Evolutionary conservation across 306 rosid genomes (phyloP), one percentile per base, ranked within the genome.

Genomic region (Dalbergia cultrata): DNA sequence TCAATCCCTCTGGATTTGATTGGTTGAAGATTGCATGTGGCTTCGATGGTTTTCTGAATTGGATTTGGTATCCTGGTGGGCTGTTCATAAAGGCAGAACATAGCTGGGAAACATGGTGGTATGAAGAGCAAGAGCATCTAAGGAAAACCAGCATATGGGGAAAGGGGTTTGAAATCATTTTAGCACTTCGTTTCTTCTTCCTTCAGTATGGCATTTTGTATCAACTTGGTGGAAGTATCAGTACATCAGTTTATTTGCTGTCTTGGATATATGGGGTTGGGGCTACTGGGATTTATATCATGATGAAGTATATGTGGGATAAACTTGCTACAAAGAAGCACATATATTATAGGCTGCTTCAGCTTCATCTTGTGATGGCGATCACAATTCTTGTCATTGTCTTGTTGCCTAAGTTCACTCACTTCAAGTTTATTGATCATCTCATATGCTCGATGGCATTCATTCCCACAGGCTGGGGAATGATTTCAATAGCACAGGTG

Each of bases 61-160:
- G 98, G 98, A 67, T 92, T 78, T 94, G 97, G 95, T 82, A 67
- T 83, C 80, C 92, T 1, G 92, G 98, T 47, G 97, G 97, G 74
- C 84, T 81, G 31, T 91, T 91, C 76, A 70, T 80, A 88, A 90
- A 90, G 77, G 89, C 91, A 50, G 98, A 92, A 64, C 83, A 81
- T 71, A 91, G 98, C 91, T 94, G 98, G 98, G 95, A 90, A 85
- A 86, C 92, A 69, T 94, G 98, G 98, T 94, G 98, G 97, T 80
- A 86, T 13, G 97, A 94, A 72, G 98, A 94, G 81, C 97, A 94
- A 82, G 97, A 89, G 81, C 98, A 94, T 90, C 79, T 91, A 47
- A 88, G 86, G 86, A 90, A 94, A 45, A 94, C 98, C 3, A 97
- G 98, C 63, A 91, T 94, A 61, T 94, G 98, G 98, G 98, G 97